phyloP scores from a whole-genome alignment of 2,329 filamentous ascomycete genomes.

The Colletotrichum sidae region DNA sequence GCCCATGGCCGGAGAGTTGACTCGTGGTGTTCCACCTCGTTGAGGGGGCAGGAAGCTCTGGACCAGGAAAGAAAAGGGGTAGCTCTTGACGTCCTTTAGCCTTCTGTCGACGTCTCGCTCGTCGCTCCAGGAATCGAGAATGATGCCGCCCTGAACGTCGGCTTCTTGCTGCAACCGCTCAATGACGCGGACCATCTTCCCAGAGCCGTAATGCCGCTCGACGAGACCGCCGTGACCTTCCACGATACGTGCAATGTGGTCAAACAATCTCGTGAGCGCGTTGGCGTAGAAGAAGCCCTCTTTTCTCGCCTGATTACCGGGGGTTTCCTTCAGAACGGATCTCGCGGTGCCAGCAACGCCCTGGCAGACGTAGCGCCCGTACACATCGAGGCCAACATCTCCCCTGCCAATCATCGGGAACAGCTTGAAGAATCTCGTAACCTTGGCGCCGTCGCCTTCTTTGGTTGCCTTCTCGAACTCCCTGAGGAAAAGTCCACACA shows the following conservation, averaged over 20 bases:
- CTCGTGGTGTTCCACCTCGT: constrained; percentile 72
- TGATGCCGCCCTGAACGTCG: constrained; percentile 94
- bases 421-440: constrained; percentile 97
- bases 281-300: constrained; percentile 94
- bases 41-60: constrained; percentile 88
- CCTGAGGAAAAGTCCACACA: constrained; percentile 89
- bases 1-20: constrained; percentile 80
- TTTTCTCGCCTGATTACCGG: constrained; percentile 61
- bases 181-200: constrained; percentile 95
- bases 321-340: constrained; percentile 77
- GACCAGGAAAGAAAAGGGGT: constrained; percentile 96
- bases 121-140: constrained; percentile 95
- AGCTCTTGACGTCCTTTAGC: constrained; percentile 95
- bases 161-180: constrained; percentile 93
- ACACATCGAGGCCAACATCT: constrained; percentile 92
- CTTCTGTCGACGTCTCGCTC: constrained; percentile 86
- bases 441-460: constrained; percentile 87
- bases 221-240: constrained; percentile 92
- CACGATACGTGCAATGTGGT: constrained; percentile 97
- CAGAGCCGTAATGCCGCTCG: constrained; percentile 90
- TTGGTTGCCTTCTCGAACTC: constrained; percentile 94
- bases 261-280: constrained; percentile 90
- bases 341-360: constrained; percentile 89
- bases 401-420: constrained; percentile 93
- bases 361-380: constrained; percentile 95